Evolutionary conservation across 345 rosid species (phyloP), one percentile per base, ranked within the genome.

Genomic region (Arabidopsis arenosa): DNA sequence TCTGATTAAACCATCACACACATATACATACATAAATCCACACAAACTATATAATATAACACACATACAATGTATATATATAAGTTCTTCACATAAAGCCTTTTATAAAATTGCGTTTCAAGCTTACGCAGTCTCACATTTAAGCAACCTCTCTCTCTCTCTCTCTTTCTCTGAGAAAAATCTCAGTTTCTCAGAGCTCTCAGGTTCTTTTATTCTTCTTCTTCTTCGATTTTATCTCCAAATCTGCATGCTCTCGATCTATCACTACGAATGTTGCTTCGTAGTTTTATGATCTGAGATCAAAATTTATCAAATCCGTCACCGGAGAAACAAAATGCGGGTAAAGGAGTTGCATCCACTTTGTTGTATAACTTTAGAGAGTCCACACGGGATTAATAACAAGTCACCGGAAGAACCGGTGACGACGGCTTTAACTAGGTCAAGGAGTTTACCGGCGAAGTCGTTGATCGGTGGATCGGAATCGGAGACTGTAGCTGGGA

Each of bases 261-360:
- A 40, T 10, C 44, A 40, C 44, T 41, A 39, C 40, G 79, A 37
- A 51, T 64, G 26, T 57, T 57, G 65, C 48, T 12, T 68, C 28
- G 39, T 71, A 37, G 28, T 14, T 21, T 21, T 37, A 65, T 72
- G 83, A 81, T 68, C 66, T 14, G 75, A 81, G 81, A 76, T 66
- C 68, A 11, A 9, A 13, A 13, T 13, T 3, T 15, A 12, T 52
- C 30, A 6, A 56, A 6, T 45, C 26, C 43, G 33, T 21, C 17
- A 14, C 35, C 44, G 45, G 77, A 14, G 65, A 14, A 26, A 30
- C 32, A 79, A 75, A 80, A 95, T 95, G 99, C 82, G 98, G 70
- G 93, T 89, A 58, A 95, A 82, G 83, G 99, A 95, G 82, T 75
- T 95, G 81, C 98, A 95, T 82, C 99, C 98, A 3, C 83, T 95